Percentiles rank a stretch among this genome's conserved stretches.
These are phyloP conservation scores for Naganishia sp. DNA, from an alignment of 1,284 basidiomycete species.

Conservation along the genomic window DNA sequence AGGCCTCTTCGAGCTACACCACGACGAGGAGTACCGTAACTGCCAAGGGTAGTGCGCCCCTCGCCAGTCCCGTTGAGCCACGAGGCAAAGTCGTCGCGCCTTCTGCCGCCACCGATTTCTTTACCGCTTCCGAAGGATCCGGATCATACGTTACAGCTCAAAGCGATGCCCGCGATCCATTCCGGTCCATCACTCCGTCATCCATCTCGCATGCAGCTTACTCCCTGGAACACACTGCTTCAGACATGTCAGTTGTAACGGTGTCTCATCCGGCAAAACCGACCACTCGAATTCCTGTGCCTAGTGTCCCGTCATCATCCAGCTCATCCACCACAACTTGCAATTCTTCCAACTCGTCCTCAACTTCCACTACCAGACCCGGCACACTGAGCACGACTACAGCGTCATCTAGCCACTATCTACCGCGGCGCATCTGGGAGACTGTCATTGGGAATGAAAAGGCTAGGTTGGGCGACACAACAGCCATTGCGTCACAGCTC, in stretches of 20 bases:
- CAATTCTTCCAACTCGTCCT: conserved; percentile 3
- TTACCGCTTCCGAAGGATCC: conserved; percentile 16
- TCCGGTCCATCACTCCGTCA: conserved; percentile 2
- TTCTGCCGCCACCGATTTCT: conserved; percentile 3
- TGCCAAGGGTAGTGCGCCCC: not conserved
- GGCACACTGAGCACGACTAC: not conserved
- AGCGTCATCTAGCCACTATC: not conserved
- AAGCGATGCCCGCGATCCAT: conserved; percentile 5
- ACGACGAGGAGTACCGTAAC: not conserved
- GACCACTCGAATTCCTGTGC: conserved; percentile 6
- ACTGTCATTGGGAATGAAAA: conserved; percentile 41
- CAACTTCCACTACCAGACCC: not conserved
- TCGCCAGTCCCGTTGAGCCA: not conserved
- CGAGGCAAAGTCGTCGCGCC: not conserved
- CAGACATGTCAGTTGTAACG: not conserved
- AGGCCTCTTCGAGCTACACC: not conserved
- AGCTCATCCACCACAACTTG: conserved; percentile 9
- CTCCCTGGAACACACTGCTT: conserved; percentile 8
- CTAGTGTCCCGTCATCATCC: conserved; percentile 12
- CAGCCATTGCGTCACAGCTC: conserved; percentile 42
- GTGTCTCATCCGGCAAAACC: not conserved
- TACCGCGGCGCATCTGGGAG: conserved; percentile 8
- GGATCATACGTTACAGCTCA: conserved; percentile 3
- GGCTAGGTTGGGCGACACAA: conserved; percentile 34
- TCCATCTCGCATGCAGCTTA: conserved; percentile 12